Evolutionary conservation across 2,329 filamentous ascomycete genomes (phyloP), one percentile per base, ranked within the genome.

Genomic region (Aspergillus fumigatus): DNA sequence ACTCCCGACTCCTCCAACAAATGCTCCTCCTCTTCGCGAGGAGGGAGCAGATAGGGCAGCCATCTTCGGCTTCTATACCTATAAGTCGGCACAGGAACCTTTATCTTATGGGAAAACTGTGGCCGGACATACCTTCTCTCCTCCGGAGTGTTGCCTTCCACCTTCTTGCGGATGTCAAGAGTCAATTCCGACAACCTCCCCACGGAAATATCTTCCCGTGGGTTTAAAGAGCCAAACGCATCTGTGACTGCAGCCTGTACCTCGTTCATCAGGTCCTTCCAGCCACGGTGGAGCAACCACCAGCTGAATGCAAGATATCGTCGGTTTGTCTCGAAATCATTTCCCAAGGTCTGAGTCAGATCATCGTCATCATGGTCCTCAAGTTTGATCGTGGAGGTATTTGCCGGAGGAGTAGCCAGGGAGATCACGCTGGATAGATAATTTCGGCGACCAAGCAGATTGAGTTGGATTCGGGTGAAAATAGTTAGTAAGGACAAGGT

Each of bases 291-390:
- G 50, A 99, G 80, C 49, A 99, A 79, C 92, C 93, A 99, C 94
- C 94, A 99, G 75, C 91, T 96, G 73, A 97, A 96, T 43, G 92
- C 95, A 50, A 99, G 81, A 70, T 97, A 99, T 69, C 90, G 89
- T 65, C 92, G 84, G 75, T 99, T 99, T 35, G 92, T 96, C 73
- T 97, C 92, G 65, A 96, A 97, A 73, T 99, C 94, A 73, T 89
- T 93, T 48, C 92, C 92, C 70, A 95, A 92, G 3, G 86, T 83
- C 65, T 92, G 88, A 53, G 93, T 89, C 67, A 88, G 88, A 70
- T 94, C 90, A 70, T 97, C 92, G 70, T 97, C 93, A 68, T 95
- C 93, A 68, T 95, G 87, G 73, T 97, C 94, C 77, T 97, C 92
- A 19, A 97, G 82, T 65, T 83, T 92, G 70, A 99, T 99, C 47